Conservation (phyloP, 257 asterid species). For the Cynanchum wilfordii region DNA sequence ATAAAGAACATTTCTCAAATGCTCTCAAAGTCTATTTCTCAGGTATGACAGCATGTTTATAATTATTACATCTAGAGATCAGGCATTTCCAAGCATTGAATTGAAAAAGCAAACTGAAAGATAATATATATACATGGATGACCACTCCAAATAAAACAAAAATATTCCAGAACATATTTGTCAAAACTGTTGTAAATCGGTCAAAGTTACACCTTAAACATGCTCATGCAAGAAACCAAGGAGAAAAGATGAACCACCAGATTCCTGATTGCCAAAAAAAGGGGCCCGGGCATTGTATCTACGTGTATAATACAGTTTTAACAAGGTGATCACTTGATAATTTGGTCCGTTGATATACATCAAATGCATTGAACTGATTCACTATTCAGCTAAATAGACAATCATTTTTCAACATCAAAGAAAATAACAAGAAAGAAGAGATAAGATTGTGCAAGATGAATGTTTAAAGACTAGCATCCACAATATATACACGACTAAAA, state of each 20-base stretch:
- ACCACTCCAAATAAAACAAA: neutral
- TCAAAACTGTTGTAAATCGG: neutral
- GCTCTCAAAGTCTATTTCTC: neutral
- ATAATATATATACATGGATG: neutral
- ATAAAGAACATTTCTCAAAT: neutral
- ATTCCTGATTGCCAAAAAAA: neutral
- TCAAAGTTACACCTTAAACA: neutral
- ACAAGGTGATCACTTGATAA: neutral
- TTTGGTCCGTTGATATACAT: neutral
- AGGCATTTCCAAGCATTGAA: neutral
- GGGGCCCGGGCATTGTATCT: neutral
- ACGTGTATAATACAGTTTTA: neutral
- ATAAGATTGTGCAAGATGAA: neutral
- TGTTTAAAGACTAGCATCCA: neutral
- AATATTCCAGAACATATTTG: neutral
- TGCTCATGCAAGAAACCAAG: neutral
- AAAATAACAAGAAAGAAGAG: neutral
- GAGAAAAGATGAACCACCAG: neutral
- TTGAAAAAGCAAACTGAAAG: neutral
- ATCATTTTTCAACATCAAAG: neutral
- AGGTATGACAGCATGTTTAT: neutral
- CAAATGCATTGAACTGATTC: neutral
- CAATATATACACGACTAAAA: neutral
- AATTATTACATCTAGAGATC: neutral
- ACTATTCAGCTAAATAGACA: neutral